phyloP scores from a whole-genome alignment of 2,329 filamentous ascomycete species.

The Penicillium sp. region DNA sequence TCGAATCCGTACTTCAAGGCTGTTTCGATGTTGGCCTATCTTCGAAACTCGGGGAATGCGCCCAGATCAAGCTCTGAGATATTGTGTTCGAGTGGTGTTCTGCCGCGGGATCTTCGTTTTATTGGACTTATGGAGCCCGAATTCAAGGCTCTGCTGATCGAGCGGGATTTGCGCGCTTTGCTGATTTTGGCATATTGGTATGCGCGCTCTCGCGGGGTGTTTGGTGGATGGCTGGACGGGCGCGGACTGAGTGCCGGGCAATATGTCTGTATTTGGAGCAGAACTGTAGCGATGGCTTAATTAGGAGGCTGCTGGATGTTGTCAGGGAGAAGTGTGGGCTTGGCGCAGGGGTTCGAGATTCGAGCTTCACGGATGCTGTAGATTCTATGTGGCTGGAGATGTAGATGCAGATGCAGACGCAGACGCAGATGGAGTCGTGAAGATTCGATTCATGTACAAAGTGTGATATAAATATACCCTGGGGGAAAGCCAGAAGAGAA shows the following conservation, averaged over 20 bases:
- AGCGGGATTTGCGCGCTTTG: constrained; percentile 57
- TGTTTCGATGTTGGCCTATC: constrained; percentile 7
- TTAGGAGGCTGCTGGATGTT: neutral
- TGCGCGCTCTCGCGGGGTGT: constrained; percentile 45
- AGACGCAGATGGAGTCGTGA: neutral
- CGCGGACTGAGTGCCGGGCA: constrained; percentile 52
- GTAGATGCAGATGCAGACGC: neutral
- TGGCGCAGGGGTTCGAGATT: too few species aligned
- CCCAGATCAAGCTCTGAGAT: neutral
- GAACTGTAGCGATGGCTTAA: neutral
- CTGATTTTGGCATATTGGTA: constrained; percentile 62
- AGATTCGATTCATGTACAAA: constrained; percentile 10
- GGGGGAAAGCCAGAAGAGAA: constrained; percentile 20
- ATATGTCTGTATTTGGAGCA: constrained; percentile 50
- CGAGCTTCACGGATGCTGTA: neutral
- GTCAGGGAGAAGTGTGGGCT: neutral
- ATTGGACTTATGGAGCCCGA: constrained; percentile 8
- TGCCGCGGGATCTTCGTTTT: constrained; percentile 10
- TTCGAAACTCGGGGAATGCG: neutral
- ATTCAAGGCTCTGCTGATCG: constrained; percentile 50
- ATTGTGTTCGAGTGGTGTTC: neutral
- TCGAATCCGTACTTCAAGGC: constrained; percentile 16
- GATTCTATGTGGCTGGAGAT: neutral
- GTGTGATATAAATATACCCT: constrained; percentile 14
- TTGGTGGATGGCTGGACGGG: constrained; percentile 55